Percentiles rank a stretch among this genome's conserved stretches.
Evolutionary conservation across 441 rosid species (phyloP).

Genomic region (Syzygium malaccense): DNA sequence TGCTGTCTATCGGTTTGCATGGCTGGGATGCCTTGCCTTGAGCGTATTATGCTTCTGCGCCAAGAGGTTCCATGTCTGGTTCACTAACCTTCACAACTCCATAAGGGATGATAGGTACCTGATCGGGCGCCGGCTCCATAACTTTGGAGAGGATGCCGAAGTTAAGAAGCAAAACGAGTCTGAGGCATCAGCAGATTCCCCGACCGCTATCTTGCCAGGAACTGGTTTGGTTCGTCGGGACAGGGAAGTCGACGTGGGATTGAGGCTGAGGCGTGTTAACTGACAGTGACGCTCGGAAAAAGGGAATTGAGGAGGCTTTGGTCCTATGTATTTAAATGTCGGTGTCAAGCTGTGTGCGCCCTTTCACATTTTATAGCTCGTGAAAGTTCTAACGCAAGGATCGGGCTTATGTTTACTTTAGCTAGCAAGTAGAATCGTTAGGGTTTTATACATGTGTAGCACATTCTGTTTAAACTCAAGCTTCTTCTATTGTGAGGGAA

Average conservation of each 20-base stretch:
- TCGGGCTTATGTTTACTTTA: not conserved
- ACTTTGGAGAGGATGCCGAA: conserved; percentile 50
- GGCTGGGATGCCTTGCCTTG: conserved; percentile 85
- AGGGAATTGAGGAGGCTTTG: not conserved
- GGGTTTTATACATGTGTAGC: not conserved
- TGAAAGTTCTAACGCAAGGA: not conserved
- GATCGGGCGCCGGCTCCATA: conserved; percentile 81
- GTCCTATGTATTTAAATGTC: not conserved
- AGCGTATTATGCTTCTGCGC: conserved; percentile 72
- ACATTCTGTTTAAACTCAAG: not conserved
- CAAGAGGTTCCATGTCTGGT: conserved; percentile 86
- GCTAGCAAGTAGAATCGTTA: not conserved
- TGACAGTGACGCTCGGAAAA: conserved; percentile 21
- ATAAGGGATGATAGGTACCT: conserved; percentile 93
- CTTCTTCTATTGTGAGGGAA: not conserved
- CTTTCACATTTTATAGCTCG: conserved; percentile 20
- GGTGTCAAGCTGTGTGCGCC: conserved; percentile 23
- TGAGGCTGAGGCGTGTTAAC: conserved; percentile 48
- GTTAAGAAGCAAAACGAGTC: conserved; percentile 18
- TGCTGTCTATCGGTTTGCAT: conserved; percentile 85
- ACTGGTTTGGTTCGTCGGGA: conserved; percentile 27
- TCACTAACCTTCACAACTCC: conserved; percentile 96
- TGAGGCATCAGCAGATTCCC: conserved; percentile 12
- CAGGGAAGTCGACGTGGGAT: conserved; percentile 45
- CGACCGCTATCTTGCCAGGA: conserved; percentile 2